These are phyloP conservation scores for Eucalyptus marginata DNA, from an alignment of 345 rosid species.

Conservation along the genomic window DNA sequence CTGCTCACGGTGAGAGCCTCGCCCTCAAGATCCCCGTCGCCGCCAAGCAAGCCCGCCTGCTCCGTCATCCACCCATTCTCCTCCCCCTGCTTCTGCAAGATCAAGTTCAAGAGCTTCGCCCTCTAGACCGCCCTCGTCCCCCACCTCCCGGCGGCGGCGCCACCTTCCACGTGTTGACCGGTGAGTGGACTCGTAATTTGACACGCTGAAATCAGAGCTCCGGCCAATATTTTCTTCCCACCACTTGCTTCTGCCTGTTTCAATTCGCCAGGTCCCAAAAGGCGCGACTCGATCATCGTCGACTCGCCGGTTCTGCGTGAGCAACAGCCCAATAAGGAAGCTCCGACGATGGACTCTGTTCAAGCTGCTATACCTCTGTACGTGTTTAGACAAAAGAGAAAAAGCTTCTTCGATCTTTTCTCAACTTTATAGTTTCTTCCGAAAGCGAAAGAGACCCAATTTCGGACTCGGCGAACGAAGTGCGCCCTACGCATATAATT, in stretches of 20 bases:
- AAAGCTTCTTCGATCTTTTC: accelerated
- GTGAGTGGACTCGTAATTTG: neutral
- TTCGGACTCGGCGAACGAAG: neutral
- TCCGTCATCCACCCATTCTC: slow-evolving; percentile 76
- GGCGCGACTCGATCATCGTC: neutral
- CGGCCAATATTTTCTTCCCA: no score
- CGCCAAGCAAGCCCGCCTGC: slow-evolving; percentile 43
- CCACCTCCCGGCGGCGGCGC: no score
- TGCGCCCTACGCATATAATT: neutral
- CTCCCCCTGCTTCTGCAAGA: slow-evolving; percentile 73
- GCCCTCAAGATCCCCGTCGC: slow-evolving; percentile 50
- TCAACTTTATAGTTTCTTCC: neutral
- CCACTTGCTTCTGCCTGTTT: neutral
- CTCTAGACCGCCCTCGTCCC: no score
- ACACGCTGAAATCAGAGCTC: no score
- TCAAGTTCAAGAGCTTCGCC: neutral
- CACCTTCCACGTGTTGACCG: neutral
- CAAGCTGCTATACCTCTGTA: no score
- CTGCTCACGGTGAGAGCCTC: no score
- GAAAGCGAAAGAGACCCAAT: neutral
- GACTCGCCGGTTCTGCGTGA: no score
- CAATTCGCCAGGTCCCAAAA: neutral
- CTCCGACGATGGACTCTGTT: no score
- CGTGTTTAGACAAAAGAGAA: no score
- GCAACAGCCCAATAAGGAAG: no score